Evolutionary conservation across 2,329 filamentous ascomycete species (phyloP).

Genomic region (Beauveria asiatica): DNA sequence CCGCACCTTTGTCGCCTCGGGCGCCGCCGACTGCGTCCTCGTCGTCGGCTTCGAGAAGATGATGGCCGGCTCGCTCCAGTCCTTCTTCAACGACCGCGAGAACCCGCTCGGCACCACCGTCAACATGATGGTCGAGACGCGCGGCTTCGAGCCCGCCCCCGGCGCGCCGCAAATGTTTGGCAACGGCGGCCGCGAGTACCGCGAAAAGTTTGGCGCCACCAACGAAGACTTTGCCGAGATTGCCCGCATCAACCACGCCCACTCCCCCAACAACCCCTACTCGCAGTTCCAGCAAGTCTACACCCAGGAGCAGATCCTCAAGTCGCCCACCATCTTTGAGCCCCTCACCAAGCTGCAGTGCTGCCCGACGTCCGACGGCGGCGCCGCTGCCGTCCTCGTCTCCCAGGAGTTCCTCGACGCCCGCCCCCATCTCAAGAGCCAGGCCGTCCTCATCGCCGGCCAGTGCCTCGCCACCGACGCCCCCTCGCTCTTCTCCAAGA

Average conservation of each 20-base stretch:
- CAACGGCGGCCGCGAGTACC: conserved; percentile 89
- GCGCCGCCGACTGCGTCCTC: conserved; percentile 77
- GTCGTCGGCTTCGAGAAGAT: conserved; percentile 98
- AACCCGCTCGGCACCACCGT: conserved; percentile 67
- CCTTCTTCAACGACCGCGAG: conserved; percentile 75
- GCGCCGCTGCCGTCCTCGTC: conserved; percentile 79
- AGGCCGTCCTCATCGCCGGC: conserved; percentile 83
- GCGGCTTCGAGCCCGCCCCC: conserved; percentile 73
- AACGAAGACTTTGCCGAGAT: conserved; percentile 90
- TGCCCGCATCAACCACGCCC: conserved; percentile 82
- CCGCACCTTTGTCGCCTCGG: conserved; percentile 67
- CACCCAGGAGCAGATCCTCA: conserved; percentile 71
- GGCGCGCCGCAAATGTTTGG: conserved; percentile 91
- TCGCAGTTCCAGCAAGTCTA: conserved; percentile 96
- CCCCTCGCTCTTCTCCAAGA: conserved; percentile 67
- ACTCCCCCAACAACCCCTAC: conserved; percentile 89
- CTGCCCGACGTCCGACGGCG: conserved; percentile 91
- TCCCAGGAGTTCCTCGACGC: conserved; percentile 83
- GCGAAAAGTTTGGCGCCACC: conserved; percentile 86
- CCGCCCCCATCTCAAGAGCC: conserved; percentile 69
- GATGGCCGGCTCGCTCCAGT: conserved; percentile 80
- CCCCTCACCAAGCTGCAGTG: conserved; percentile 97
- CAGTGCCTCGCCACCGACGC: conserved; percentile 82
- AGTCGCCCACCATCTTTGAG: conserved; percentile 68
- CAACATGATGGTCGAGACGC: conserved; percentile 74